Conservation (phyloP, 164 flowering plant genomes). For the Magnolia kwangsiensis region DNA sequence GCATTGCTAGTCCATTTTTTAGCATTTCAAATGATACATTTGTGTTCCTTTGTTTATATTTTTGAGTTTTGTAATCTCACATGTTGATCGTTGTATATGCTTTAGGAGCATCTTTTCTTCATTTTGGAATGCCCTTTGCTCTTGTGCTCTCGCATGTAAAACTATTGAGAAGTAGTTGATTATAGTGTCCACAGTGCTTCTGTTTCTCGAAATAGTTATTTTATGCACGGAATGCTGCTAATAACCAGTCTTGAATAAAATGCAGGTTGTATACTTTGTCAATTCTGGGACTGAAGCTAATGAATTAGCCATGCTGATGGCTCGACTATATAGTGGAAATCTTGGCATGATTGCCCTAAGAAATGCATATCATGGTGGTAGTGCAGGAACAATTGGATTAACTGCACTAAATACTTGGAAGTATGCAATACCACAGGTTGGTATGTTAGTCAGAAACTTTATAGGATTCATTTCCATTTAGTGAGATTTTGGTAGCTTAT, state of each 20-base stretch:
- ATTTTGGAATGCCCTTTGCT: not conserved
- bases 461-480: not conserved
- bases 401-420: slow-evolving; percentile 96
- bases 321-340: slow-evolving; percentile 75
- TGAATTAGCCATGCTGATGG: slow-evolving; percentile 98
- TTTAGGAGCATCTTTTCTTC: not conserved
- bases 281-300: slow-evolving; percentile 98
- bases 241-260: slow-evolving; percentile 2
- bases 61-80: not conserved
- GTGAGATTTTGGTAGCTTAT: not conserved
- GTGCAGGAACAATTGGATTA: slow-evolving; percentile 77
- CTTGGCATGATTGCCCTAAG: slow-evolving; percentile 89
- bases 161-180: not conserved
- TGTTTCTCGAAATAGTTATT: not conserved
- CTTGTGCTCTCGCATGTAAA: not conserved
- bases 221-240: not conserved
- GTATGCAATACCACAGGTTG: slow-evolving; percentile 92
- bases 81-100: not conserved
- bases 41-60: not conserved
- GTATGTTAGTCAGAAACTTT: slow-evolving; percentile 4
- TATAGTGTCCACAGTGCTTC: not conserved
- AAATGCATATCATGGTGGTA: slow-evolving; percentile 99
- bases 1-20: not conserved
- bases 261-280: slow-evolving; percentile 91
- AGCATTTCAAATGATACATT: not conserved